phyloP scores from a whole-genome alignment of 192 early-diverging fungal species.

The Coemansia sp. region DNA sequence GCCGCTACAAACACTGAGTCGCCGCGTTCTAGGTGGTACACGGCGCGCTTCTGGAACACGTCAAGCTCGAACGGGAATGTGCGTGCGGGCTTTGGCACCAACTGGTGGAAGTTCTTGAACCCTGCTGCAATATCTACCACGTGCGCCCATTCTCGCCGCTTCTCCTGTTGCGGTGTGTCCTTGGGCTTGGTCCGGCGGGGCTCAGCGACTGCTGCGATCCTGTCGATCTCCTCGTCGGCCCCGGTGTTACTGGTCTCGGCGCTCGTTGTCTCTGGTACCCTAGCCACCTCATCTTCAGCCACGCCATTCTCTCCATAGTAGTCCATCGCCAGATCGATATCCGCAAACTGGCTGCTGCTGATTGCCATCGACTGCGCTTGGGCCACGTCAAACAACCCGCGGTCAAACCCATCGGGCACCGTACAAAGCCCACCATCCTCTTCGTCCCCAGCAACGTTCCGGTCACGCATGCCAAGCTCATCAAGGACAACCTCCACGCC shows the following conservation, averaged over 20 bases:
- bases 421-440: constrained; percentile 26
- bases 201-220: background rate
- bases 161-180: background rate
- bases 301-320: constrained; percentile 16
- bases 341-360: background rate
- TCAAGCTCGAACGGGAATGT: constrained; percentile 94
- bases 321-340: constrained; percentile 29
- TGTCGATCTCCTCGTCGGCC: constrained; percentile 8
- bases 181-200: background rate
- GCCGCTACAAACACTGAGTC: constrained; percentile 98
- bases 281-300: background rate
- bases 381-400: constrained; percentile 30
- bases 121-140: constrained; percentile 82
- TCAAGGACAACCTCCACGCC: background rate
- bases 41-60: constrained; percentile 94
- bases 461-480: background rate
- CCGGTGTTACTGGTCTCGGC: background rate
- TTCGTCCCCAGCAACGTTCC: background rate
- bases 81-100: constrained; percentile 88
- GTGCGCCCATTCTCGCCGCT: constrained; percentile 84
- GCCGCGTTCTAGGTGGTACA: constrained; percentile 93
- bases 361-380: constrained; percentile 9
- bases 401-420: constrained; percentile 47
- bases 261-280: too few species aligned
- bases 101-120: constrained; percentile 86